These are phyloP conservation scores for Alectoria sarmentosa DNA, from an alignment of 495 filamentous ascomycete genomes.

Conservation along the genomic window DNA sequence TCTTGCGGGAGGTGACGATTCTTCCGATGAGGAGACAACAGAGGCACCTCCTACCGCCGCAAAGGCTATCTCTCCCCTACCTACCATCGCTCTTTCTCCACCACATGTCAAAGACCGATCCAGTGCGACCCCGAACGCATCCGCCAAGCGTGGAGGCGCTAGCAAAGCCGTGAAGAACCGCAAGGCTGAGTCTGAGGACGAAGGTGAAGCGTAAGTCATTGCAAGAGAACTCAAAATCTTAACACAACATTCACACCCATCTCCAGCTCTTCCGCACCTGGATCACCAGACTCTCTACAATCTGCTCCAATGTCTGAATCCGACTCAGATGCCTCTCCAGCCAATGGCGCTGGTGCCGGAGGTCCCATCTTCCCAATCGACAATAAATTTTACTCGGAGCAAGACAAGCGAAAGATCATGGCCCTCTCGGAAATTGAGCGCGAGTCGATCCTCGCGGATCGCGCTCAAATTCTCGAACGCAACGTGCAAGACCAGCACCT, in stretches of 20 bases:
- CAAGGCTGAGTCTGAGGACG: constrained; percentile 61
- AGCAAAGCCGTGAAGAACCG: constrained; percentile 37
- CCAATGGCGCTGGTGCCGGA: constrained; percentile 46
- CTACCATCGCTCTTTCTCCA: constrained; percentile 28
- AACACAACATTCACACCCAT: constrained; percentile 20
- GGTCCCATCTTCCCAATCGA: constrained; percentile 78
- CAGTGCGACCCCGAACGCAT: constrained; percentile 36
- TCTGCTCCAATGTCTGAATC: constrained; percentile 90
- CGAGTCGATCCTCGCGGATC: constrained; percentile 82
- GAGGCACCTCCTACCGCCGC: constrained; percentile 16
- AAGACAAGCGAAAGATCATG: constrained; percentile 78
- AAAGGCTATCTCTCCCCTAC: constrained; percentile 31
- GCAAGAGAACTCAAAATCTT: neutral
- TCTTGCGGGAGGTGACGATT: constrained; percentile 55
- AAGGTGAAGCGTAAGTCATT: constrained; percentile 76
- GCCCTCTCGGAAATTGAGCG: constrained; percentile 83
- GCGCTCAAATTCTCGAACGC: constrained; percentile 71
- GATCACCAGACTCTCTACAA: constrained; percentile 67
- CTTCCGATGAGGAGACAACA: constrained; percentile 49
- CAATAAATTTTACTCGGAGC: constrained; percentile 69
- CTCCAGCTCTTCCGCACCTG: constrained; percentile 50
- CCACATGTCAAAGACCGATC: constrained; percentile 38
- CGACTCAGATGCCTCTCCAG: constrained; percentile 54
- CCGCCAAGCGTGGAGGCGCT: constrained; percentile 33
- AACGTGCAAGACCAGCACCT: constrained; percentile 76